These are phyloP conservation scores for Echinochloa phyllopogon DNA, from an alignment of 176 grass and related monocot species.

Conservation along the genomic window DNA sequence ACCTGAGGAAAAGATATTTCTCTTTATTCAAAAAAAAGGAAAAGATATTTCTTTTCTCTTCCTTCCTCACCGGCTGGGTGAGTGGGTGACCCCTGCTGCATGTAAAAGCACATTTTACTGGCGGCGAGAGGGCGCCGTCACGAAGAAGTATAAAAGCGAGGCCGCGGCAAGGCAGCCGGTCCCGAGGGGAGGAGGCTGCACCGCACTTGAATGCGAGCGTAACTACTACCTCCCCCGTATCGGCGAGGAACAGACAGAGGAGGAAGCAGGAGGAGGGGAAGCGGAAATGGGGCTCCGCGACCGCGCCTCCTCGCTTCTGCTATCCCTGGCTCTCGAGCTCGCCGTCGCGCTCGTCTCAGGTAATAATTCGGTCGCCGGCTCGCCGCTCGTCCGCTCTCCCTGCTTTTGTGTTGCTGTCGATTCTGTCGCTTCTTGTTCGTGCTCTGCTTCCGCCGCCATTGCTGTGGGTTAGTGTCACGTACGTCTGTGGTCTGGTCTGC, in stretches of 20 bases:
- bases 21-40: too few relatives aligned
- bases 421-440: neutral
- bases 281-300: slow-evolving; percentile 34
- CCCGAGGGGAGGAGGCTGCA: neutral
- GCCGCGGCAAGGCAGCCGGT: neutral
- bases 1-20: neutral
- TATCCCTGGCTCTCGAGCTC: slow-evolving; percentile 22
- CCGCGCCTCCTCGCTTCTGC: slow-evolving; percentile 37
- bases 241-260: neutral
- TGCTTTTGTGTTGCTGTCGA: neutral
- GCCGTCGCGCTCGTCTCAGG: slow-evolving; percentile 51
- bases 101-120: slow-evolving; percentile 2
- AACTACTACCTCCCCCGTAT: neutral
- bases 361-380: neutral
- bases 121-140: neutral
- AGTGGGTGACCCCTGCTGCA: neutral
- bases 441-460: slow-evolving; percentile 33
- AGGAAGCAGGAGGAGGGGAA: neutral
- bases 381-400: neutral
- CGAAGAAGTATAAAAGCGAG: slow-evolving; percentile 24
- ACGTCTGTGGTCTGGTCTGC: neutral
- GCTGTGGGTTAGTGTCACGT: neutral
- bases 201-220: neutral
- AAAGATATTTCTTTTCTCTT: neutral
- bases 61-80: too few relatives aligned